Evolutionary conservation across 441 rosid species (phyloP), one percentile per base, ranked within the genome.

Genomic region (Cnidoscolus chayamansa): DNA sequence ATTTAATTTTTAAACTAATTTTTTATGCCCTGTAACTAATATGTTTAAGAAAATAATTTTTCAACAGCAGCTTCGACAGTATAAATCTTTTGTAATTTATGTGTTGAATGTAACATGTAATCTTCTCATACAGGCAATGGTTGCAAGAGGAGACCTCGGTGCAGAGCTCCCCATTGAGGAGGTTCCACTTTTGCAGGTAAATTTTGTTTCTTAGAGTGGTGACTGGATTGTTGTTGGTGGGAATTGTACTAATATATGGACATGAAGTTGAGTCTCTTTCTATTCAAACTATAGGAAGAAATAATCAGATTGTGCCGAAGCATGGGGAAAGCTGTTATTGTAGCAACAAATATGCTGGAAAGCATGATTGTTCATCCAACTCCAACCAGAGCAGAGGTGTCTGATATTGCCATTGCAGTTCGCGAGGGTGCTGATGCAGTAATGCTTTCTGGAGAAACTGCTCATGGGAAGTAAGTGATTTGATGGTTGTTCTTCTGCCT

Each of bases 401-500:
- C 99, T 48, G 98, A 95, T 81, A 95, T 95, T 80, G 98, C 98
- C 65, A 91, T 93, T 20, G 97, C 98, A 77, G 98, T 95, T 74
- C 86, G 97, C 58, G 99, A 95, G 86, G 96, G 98, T 78, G 93
- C 99, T 68, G 99, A 95, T 84, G 96, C 93, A 10, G 89, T 95
- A 10, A 95, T 95, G 98, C 99, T 95, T 82, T 93, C 99, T 62
- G 97, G 98, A 78, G 99, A 95, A 86, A 95, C 98, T 77, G 97
- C 98, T 78, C 93, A 95, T 57, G 98, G 97, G 68, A 94, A 94
- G 99, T 94, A 79, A 83, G 97, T 57, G 47, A 51, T 19, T 43
- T 50, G 56, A 56, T 60, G 40, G 17, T 54, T 35, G 1, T 11
- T 3, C 48, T 12, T 19, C 10, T 62, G 12, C 53, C 45, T 4